Base-by-base conservation (phyloP, 2,329 filamentous ascomycete species). In the Botrytis tulipae region DNA sequence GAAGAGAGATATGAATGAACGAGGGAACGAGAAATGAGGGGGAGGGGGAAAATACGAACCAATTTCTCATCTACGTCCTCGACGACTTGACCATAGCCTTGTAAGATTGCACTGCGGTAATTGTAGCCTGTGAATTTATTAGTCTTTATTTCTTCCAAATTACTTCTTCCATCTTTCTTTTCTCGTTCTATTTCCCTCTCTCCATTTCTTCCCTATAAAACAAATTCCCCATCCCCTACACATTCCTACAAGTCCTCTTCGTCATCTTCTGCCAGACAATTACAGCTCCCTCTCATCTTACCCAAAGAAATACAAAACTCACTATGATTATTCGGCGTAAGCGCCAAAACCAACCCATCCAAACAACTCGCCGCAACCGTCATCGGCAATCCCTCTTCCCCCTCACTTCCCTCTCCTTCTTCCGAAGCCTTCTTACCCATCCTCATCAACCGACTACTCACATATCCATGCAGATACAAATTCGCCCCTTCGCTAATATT, bases 381-480 rank as follows among this genome's bases (percentile, higher is more conserved):
- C 60, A 97, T 83, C 1, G 93, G 92, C 32, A 97, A 82, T 16
- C 91, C 74, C 65, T 77, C 76, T 20, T 76, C 73, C 1, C 63
- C 60, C 51, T 29, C 63, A 22, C 46, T 25, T 35, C 46, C 42
- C 7, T 42, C 60, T 10, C 60, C 60, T 14, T 46, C 63, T 32
- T 29, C 63, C 12, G 35, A 14, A 6, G 51, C 51, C 18, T 8
- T 37, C 29, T 72, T 68, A 0, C 63, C 63, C 71, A 72, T 60
- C 18, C 91, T 91, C 86, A 95, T 92, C 48, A 97, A 85, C 12
- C 94, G 91, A 0, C 90, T 90, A 74, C 90, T 93, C 77, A 95
- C 91, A 82, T 95, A 97, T 80, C 93, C 93, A 82, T 97, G 94
- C 12, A 97, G 87, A 81, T 97, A 97, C 75, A 92, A 87, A 73